Percentiles rank a stretch among this genome's conserved stretches.
phyloP scores from a whole-genome alignment of 23 red algal genomes.

The Gracilariopsis chorda region DNA sequence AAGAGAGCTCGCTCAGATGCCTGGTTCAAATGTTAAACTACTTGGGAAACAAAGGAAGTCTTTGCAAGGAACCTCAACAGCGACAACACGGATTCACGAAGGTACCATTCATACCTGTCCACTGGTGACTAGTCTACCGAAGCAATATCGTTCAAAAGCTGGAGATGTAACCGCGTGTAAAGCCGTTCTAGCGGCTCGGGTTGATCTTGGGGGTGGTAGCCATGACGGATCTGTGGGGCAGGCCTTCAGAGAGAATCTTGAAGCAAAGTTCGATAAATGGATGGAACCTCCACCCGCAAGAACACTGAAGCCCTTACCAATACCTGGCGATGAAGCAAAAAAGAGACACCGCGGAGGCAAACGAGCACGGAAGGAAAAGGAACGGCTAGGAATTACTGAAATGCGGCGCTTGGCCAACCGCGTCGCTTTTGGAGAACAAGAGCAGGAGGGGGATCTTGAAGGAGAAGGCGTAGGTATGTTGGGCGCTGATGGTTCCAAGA shows the following conservation, averaged over 20 bases:
- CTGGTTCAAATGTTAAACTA: constrained; percentile 77
- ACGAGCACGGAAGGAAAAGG: constrained; percentile 74
- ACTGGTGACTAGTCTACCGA: constrained; percentile 60
- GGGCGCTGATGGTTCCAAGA: constrained; percentile 43
- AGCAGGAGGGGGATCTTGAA: constrained; percentile 63
- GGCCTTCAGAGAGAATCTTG: constrained; percentile 38
- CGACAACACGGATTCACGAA: constrained; percentile 30
- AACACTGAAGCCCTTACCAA: constrained; percentile 79
- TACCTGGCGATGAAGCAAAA: constrained; percentile 73
- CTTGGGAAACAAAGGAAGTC: constrained; percentile 54
- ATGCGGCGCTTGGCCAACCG: constrained; percentile 60
- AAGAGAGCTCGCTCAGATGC: constrained; percentile 65
- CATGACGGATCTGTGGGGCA: constrained; percentile 59
- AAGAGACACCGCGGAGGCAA: constrained; percentile 71
- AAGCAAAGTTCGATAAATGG: constrained; percentile 82
- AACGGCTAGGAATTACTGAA: constrained; percentile 77
- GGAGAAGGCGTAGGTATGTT: constrained; percentile 67
- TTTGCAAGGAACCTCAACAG: constrained; percentile 37
- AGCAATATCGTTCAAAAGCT: constrained; percentile 57
- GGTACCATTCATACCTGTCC: constrained; percentile 67
- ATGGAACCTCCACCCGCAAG: constrained; percentile 69
- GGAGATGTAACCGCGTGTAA: constrained; percentile 66
- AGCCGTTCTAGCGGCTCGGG: constrained; percentile 70
- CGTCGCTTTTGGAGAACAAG: constrained; percentile 75
- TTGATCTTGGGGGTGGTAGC: constrained; percentile 52